Evolutionary conservation across 176 grass and related monocot species (phyloP).

Genomic region (Secale cereale): DNA sequence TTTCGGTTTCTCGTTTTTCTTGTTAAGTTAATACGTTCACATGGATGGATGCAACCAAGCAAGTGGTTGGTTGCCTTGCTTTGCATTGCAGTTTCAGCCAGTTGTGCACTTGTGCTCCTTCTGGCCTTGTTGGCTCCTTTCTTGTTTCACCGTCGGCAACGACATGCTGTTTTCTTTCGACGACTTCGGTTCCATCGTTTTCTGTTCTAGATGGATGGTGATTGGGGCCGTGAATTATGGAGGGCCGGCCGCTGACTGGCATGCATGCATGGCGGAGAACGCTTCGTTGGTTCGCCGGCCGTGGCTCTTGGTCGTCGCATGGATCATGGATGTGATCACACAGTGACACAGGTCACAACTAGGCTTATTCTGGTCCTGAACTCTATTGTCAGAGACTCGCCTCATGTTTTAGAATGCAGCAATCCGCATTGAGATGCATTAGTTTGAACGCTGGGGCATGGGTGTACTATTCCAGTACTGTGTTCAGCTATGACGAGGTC

Average conservation of each 20-base stretch:
- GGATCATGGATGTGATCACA: background rate
- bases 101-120: too few species aligned
- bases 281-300: background rate
- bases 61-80: background rate
- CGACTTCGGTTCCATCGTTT: background rate
- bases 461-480: too few species aligned
- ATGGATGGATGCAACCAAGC: constrained; percentile 22
- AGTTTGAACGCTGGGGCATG: too few species aligned
- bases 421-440: background rate
- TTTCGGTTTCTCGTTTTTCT: background rate
- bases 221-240: background rate
- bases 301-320: background rate
- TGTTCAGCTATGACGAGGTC: too few species aligned
- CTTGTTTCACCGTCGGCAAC: background rate
- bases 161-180: background rate
- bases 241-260: background rate
- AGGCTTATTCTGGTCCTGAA: background rate
- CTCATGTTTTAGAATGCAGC: background rate
- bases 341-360: background rate
- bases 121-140: background rate
- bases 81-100: background rate
- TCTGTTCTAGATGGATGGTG: background rate
- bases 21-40: background rate
- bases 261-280: background rate
- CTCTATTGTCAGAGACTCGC: background rate